phyloP scores from a whole-genome alignment of 257 asterid species.

The Pogostemon cablin region DNA sequence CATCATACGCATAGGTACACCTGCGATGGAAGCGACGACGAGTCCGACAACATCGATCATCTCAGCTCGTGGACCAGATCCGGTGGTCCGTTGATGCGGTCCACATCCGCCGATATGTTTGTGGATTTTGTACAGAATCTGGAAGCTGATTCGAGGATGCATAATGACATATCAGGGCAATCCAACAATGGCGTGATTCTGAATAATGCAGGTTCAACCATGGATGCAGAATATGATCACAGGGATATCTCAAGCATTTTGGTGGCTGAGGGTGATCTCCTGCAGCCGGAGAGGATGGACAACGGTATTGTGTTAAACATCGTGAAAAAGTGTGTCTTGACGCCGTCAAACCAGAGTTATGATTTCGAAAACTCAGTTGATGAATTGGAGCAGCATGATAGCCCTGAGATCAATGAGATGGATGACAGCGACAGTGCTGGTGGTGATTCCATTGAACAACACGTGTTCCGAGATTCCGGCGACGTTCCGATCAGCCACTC shows the following conservation, averaged over 20 bases:
- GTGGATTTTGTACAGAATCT: slow-evolving; percentile 67
- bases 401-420: slow-evolving; percentile 45
- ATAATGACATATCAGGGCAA: background rate
- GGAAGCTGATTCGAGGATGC: slow-evolving; percentile 34
- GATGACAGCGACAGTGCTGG: slow-evolving; percentile 55
- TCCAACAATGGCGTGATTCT: background rate
- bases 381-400: slow-evolving; percentile 69
- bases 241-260: slow-evolving; percentile 49
- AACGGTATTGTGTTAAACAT: slow-evolving; percentile 81
- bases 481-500: background rate
- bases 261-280: slow-evolving; percentile 77
- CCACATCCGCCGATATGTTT: slow-evolving; percentile 61
- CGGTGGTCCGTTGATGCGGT: slow-evolving; percentile 97
- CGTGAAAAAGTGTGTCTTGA: slow-evolving; percentile 64
- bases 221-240: slow-evolving; percentile 57
- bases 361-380: slow-evolving; percentile 58
- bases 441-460: too few relatives aligned
- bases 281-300: slow-evolving; percentile 72
- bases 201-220: slow-evolving; percentile 27
- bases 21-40: slow-evolving; percentile 27
- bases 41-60: slow-evolving; percentile 66
- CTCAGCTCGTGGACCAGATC: slow-evolving; percentile 75
- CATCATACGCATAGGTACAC: too few relatives aligned
- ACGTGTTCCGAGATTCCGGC: slow-evolving; percentile 16
- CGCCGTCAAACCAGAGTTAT: slow-evolving; percentile 61